Evolutionary conservation across 306 rosid genomes (phyloP), one percentile per base, ranked within the genome.

Genomic region (Dryas octopetala): DNA sequence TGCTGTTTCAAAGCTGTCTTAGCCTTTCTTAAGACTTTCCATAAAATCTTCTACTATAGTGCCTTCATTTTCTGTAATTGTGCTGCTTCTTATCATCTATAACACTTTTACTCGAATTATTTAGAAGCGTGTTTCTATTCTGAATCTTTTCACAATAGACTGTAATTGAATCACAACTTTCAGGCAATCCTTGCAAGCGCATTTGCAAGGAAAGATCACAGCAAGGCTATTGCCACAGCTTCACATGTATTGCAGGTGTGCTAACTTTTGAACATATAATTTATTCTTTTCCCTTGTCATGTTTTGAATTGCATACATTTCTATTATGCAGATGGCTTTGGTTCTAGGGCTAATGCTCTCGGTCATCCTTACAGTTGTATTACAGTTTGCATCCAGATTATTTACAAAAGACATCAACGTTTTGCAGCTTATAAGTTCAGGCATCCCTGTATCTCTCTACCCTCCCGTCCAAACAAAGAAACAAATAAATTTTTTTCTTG

Each of bases 131-230:
- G 5, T 48, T 45, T 60, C 47, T 47, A 2, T 19, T 61, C 38
- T 48, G 61, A 8, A 38, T 51, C 16, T 55, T 70, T 16, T n/a
- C 32, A 4, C 5, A 5, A 26, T 32, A 52, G 59, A 38, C 15
- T 3, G 9, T 74, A 55, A 76, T 5, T 68, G 8, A 9, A 19
- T 14, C 40, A 32, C 2, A 59, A 49, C 72, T 64, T 79, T 77
- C 84, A 93, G 98, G 98, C 98, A 0, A 88, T 93, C 65, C 94
- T 93, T 75, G 98, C 98, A 0, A 86, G 91, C 54, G 97, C 98
- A 74, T 91, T 93, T 84, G 98, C 97, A 43, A 87, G 82, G 81
- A 89, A 88, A 71, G 96, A 93, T 79, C 69, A 80, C 60, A 86
- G 82, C 43, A 93, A 85, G 84, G 89, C 92, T 7, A 74, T 86